phyloP scores from a whole-genome alignment of 2,329 filamentous ascomycete genomes.

The Beauveria medogensis region DNA sequence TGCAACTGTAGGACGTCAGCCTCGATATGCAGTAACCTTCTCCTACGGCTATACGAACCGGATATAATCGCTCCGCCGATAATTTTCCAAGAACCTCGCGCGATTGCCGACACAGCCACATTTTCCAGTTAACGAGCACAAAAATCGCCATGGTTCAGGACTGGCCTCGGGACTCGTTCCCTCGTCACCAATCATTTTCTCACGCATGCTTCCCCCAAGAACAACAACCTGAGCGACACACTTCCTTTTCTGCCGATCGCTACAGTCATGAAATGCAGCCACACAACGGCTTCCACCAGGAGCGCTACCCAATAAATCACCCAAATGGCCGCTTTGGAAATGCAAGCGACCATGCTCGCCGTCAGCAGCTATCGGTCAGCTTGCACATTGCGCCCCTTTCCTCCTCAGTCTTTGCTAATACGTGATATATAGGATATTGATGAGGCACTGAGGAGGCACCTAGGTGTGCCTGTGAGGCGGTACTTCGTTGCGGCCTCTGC shows the following conservation, averaged over 20 bases:
- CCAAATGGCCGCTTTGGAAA: slow-evolving; percentile 29
- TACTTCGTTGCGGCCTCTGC: slow-evolving; percentile 46
- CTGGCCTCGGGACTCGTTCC: slow-evolving; percentile 30
- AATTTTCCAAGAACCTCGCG: neutral
- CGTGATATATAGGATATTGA: slow-evolving; percentile 36
- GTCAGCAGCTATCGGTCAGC: slow-evolving; percentile 18
- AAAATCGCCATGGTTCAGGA: slow-evolving; percentile 32
- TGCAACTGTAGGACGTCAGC: neutral
- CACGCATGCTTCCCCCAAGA: slow-evolving; percentile 2
- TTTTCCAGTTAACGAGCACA: neutral
- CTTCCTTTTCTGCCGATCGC: slow-evolving; percentile 22
- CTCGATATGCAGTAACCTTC: slow-evolving; percentile 3
- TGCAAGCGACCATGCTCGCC: slow-evolving; percentile 25
- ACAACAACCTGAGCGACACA: slow-evolving; percentile 19
- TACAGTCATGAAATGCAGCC: slow-evolving; percentile 20
- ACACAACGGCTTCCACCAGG: slow-evolving; percentile 12
- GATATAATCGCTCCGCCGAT: neutral
- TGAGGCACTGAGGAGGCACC: slow-evolving; percentile 42
- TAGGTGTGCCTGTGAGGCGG: slow-evolving; percentile 40
- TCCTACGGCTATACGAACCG: neutral
- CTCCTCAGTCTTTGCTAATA: neutral
- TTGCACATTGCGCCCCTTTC: neutral
- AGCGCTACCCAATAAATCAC: slow-evolving; percentile 18
- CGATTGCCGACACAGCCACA: neutral
- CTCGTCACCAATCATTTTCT: slow-evolving; percentile 24